phyloP scores from a whole-genome alignment of 2,329 filamentous ascomycete genomes.

The Aspergillus ustus region DNA sequence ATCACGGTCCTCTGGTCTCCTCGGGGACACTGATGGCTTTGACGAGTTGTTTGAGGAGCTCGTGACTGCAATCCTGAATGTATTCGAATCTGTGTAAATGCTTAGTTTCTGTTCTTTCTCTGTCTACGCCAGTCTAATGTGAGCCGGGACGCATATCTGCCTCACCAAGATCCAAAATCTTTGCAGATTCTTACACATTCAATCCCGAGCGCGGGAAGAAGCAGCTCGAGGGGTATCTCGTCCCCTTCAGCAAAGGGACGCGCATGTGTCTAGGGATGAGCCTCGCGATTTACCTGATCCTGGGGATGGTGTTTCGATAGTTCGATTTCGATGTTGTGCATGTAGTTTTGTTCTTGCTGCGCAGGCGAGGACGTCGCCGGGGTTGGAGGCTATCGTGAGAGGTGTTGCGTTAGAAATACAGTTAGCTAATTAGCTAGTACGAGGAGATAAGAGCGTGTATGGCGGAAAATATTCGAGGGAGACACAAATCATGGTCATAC shows the following conservation, averaged over 20 bases:
- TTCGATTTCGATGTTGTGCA: slow-evolving; percentile 7
- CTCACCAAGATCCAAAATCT: too few relatives aligned
- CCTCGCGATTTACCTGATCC: slow-evolving; percentile 11
- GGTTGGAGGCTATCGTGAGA: slow-evolving; percentile 4
- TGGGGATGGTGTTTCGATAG: slow-evolving; percentile 11
- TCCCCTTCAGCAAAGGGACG: slow-evolving; percentile 6
- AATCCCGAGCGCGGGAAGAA: slow-evolving; percentile 13
- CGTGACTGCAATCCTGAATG: slow-evolving; percentile 22
- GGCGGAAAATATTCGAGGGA: too few relatives aligned
- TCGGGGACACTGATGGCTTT: slow-evolving; percentile 7
- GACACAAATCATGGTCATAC: too few relatives aligned
- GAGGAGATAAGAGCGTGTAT: too few relatives aligned
- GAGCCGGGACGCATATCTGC: too few relatives aligned
- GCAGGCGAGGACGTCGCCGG: background rate
- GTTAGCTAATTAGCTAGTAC: too few relatives aligned
- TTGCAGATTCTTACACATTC: background rate
- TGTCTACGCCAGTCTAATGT: too few relatives aligned
- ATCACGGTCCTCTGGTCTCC: too few relatives aligned
- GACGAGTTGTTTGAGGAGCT: slow-evolving; percentile 29
- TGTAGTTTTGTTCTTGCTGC: slow-evolving; percentile 12
- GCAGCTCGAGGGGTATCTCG: slow-evolving; percentile 4
- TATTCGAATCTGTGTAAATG: too few relatives aligned
- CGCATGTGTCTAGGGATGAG: slow-evolving; percentile 14
- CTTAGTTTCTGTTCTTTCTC: too few relatives aligned
- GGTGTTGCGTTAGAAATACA: too few relatives aligned